phyloP scores from a whole-genome alignment of 768 basidiomycete species.

The Phylloporus arenicola region DNA sequence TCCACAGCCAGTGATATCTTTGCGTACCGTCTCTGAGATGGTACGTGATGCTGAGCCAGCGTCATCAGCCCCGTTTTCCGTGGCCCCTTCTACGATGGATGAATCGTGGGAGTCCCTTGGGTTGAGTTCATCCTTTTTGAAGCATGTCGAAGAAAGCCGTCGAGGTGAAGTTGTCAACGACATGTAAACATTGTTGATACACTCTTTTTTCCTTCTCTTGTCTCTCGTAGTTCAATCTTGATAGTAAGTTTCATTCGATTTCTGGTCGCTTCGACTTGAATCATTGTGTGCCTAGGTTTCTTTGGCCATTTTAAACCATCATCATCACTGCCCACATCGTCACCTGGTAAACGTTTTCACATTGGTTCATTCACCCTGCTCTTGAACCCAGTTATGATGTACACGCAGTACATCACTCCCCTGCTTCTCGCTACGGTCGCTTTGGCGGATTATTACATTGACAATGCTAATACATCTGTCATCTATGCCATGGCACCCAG shows the following conservation, averaged over 20 bases:
- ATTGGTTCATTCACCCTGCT: background rate
- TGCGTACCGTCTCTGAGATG: slow-evolving; percentile 24
- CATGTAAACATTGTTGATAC: background rate
- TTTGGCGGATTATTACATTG: slow-evolving; percentile 20
- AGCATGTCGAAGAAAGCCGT: slow-evolving; percentile 3
- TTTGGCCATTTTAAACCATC: background rate
- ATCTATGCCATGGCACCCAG: slow-evolving; percentile 14
- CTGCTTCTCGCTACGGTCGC: slow-evolving; percentile 13
- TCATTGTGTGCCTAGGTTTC: background rate
- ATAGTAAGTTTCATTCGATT: background rate
- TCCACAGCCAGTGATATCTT: slow-evolving; percentile 14
- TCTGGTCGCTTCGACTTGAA: background rate
- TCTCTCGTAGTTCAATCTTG: background rate
- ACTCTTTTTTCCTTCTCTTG: background rate
- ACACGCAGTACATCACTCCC: background rate
- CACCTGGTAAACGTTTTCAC: background rate
- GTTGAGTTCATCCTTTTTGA: slow-evolving; percentile 18
- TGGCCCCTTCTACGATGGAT: background rate
- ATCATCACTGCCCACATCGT: background rate
- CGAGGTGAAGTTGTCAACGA: background rate
- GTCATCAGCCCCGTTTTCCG: background rate
- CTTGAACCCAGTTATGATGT: slow-evolving; percentile 1
- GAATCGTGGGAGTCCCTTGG: slow-evolving; percentile 18
- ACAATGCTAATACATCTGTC: slow-evolving; percentile 21
- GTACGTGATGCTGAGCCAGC: slow-evolving; percentile 5